Percentiles rank a stretch among this genome's conserved stretches.
phyloP scores from a whole-genome alignment of 140 eudicot genomes.

The Oenanthe javanica region DNA sequence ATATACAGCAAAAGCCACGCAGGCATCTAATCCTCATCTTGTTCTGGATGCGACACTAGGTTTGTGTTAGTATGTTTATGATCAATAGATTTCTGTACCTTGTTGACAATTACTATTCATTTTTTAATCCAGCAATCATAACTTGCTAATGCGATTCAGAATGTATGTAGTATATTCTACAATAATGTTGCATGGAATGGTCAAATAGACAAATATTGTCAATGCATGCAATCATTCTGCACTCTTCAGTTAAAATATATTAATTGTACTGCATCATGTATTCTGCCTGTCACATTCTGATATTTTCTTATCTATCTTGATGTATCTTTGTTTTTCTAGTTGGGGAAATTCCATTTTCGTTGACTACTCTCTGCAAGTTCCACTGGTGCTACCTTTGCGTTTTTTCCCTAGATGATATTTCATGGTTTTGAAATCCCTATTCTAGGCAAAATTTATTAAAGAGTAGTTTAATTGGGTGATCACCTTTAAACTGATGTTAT shows the following conservation, averaged over 20 bases:
- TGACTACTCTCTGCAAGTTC: not conserved
- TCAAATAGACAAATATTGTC: not conserved
- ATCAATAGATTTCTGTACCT: not conserved
- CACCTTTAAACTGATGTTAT: not conserved
- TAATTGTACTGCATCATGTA: no score
- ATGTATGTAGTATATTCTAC: not conserved
- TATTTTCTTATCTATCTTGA: not conserved
- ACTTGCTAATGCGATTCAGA: not conserved
- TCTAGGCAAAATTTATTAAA: not conserved
- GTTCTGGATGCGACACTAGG: slow-evolving; percentile 87
- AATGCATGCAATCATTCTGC: not conserved
- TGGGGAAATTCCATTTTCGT: not conserved
- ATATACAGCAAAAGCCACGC: slow-evolving; percentile 76
- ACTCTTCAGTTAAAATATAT: not conserved
- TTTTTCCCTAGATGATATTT: not conserved
- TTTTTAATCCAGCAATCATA: not conserved
- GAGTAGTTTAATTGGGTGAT: not conserved
- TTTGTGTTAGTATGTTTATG: slow-evolving; percentile 18
- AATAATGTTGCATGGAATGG: not conserved
- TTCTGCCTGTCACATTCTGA: not conserved
- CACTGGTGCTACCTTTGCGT: not conserved
- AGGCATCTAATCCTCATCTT: slow-evolving; percentile 74
- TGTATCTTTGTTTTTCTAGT: not conserved
- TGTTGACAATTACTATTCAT: not conserved
- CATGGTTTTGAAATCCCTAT: not conserved